phyloP scores from a whole-genome alignment of 345 rosid genomes.

The Isatis tinctoria region DNA sequence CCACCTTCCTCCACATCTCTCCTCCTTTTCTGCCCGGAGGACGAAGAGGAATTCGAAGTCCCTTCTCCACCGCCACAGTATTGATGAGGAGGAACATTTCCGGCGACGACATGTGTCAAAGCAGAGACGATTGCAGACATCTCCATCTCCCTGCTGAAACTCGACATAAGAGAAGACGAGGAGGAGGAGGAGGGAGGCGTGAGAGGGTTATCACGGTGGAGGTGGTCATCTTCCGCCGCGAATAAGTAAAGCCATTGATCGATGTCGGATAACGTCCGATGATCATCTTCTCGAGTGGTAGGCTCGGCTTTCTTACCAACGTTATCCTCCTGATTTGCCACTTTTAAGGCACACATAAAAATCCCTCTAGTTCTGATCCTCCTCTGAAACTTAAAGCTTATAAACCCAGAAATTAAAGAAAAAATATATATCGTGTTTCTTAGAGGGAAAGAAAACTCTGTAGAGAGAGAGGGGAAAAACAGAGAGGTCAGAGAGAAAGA shows the following conservation, averaged over 20 bases:
- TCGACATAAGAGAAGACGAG: slow-evolving; percentile 22
- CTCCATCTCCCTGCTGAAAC: slow-evolving; percentile 55
- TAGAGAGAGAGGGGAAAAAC: slow-evolving; percentile 4
- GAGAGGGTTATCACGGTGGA: not conserved
- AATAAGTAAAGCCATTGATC: slow-evolving; percentile 30
- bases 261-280: slow-evolving; percentile 25
- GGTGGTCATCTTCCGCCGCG: not conserved
- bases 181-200: not conserved
- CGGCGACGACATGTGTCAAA: slow-evolving; percentile 62
- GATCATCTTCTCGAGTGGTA: slow-evolving; percentile 25
- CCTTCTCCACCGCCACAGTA: slow-evolving; percentile 15
- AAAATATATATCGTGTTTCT: slow-evolving; percentile 2
- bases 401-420: not conserved
- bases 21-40: slow-evolving; percentile 34
- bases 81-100: slow-evolving; percentile 40
- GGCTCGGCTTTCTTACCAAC: slow-evolving; percentile 21
- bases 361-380: not conserved
- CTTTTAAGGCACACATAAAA: slow-evolving; percentile 33
- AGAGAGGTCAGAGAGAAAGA: slow-evolving; percentile 2
- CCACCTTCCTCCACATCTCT: slow-evolving; percentile 38
- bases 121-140: slow-evolving; percentile 75
- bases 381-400: slow-evolving; percentile 1
- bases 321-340: slow-evolving; percentile 35
- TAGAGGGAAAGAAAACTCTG: slow-evolving; percentile 36
- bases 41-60: slow-evolving; percentile 25